Base-by-base conservation (phyloP, 352 stramenopile genomes). In the Phytophthora kernoviae region DNA sequence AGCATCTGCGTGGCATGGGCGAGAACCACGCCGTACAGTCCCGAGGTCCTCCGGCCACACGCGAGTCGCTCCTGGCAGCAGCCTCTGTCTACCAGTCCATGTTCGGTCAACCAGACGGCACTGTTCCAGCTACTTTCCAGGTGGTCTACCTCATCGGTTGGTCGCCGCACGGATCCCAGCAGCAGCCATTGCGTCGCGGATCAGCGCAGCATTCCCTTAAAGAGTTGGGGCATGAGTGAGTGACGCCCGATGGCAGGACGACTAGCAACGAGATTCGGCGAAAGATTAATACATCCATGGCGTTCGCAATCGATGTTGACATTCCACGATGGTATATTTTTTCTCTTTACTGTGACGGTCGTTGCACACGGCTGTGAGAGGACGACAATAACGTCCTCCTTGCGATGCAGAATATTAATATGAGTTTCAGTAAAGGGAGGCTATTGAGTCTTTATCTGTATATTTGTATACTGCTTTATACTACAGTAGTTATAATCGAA, bases 71-170 rank as follows among this genome's bases (percentile, higher is more conserved):
- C 61, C 75, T 99, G 20, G 92, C 96, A 5, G 79, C 91, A 1
- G 95, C 96, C 0, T 93, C 94, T 49, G 91, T 99, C 51, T 99
- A 99, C 68, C 88, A 99, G 71, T 78, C 91, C 41, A 93, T 97
- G 79, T 97, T 96, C 61, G 91, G 80, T 17, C 82, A 96, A 42
- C 59, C 82, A 26, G 87, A 97, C 54, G 91, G 88, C 7, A 84
- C 83, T 2, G 84, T 99, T 12, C 85, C 94, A n/a, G 96, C 95
- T 10, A 98, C 96, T 0, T 98, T 98, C 56, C 93, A 99, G 73
- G 77, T 96, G 26, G 97, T 99, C 34, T 99, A 98, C 81, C 96
- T 98, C 58, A 99, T 99, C 73, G 97, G 97, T 40, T 99, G 97
- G 97, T 96, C 93, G 37, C 96, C 96, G 10, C 89, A 99, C 75